A percentile compares a stretch with the other conserved stretches of the same genome.
Evolutionary conservation across 139 green algal species (phyloP).

Genomic region (Choricystis sp.): DNA sequence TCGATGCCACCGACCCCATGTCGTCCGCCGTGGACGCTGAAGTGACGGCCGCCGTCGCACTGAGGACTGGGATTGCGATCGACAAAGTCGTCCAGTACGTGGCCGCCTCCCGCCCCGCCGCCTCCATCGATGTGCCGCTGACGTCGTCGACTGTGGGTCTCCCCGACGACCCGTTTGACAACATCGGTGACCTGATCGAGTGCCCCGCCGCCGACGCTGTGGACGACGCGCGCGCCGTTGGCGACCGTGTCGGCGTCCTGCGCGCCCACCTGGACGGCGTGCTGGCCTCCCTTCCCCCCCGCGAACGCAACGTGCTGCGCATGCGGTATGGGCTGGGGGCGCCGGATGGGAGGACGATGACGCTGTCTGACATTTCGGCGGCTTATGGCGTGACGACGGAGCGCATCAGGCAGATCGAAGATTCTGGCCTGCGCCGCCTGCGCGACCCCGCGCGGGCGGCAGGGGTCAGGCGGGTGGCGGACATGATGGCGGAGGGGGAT

Average conservation of each 20-base stretch:
- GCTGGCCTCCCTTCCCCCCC: slow-evolving; percentile 34
- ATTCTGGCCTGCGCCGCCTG: slow-evolving; percentile 54
- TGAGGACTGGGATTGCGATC: no score
- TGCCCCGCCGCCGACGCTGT: slow-evolving; percentile 11
- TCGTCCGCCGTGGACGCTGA: not conserved
- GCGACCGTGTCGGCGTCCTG: slow-evolving; percentile 11
- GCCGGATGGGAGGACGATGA: not conserved
- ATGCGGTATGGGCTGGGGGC: slow-evolving; percentile 55
- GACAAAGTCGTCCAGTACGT: not conserved
- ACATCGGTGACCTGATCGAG: slow-evolving; percentile 8
- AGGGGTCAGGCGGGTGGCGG: not conserved
- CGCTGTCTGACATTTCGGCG: slow-evolving; percentile 12
- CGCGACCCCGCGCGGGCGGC: slow-evolving; percentile 12
- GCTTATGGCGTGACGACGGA: slow-evolving; percentile 43
- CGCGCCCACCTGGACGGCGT: slow-evolving; percentile 29
- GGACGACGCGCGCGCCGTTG: slow-evolving; percentile 1
- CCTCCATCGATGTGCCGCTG: not conserved
- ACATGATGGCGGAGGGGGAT: not conserved
- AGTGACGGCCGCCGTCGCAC: not conserved
- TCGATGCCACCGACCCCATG: no score
- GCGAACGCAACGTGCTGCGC: slow-evolving; percentile 55
- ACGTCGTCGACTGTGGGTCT: slow-evolving; percentile 6
- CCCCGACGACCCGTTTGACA: slow-evolving; percentile 8
- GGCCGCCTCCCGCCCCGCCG: not conserved
- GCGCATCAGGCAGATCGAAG: slow-evolving; percentile 75